Conservation (phyloP, 2,329 filamentous ascomycete genomes). For the Pseudogymnoascus sp. region DNA sequence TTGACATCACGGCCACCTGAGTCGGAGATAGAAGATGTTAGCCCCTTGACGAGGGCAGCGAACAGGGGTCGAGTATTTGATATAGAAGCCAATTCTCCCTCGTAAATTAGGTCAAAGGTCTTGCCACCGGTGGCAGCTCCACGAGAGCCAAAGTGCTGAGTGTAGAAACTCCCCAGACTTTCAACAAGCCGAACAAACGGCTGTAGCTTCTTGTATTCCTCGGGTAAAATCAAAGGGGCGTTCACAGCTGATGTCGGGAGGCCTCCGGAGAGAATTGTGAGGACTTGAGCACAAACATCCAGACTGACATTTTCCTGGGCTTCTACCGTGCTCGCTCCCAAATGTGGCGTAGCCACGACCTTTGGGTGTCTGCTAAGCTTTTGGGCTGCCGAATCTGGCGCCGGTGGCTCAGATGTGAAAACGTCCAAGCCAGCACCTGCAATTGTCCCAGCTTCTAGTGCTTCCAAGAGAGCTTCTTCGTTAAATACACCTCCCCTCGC, state of each 20-base stretch:
- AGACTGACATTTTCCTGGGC: slow-evolving; percentile 79
- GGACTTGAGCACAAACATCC: slow-evolving; percentile 75
- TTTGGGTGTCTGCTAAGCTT: slow-evolving; percentile 61
- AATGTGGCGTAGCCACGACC: slow-evolving; percentile 72
- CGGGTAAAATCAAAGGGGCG: slow-evolving; percentile 71
- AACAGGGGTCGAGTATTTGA: slow-evolving; percentile 73
- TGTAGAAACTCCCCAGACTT: slow-evolving; percentile 73
- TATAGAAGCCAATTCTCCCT: slow-evolving; percentile 65
- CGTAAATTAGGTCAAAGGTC: slow-evolving; percentile 70
- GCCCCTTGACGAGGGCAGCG: slow-evolving; percentile 70
- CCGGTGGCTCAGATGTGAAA: slow-evolving; percentile 68
- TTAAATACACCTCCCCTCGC: slow-evolving; percentile 76
- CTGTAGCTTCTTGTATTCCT: slow-evolving; percentile 71
- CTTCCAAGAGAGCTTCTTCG: slow-evolving; percentile 64
- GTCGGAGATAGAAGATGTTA: slow-evolving; percentile 63
- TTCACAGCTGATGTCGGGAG: slow-evolving; percentile 74
- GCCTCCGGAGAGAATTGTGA: slow-evolving; percentile 65
- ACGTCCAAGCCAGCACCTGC: slow-evolving; percentile 75
- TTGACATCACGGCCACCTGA: slow-evolving; percentile 65
- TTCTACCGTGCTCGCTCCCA: slow-evolving; percentile 74
- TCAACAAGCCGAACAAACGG: slow-evolving; percentile 72
- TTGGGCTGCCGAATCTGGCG: slow-evolving; percentile 52
- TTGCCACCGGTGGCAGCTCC: slow-evolving; percentile 47
- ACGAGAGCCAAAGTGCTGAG: slow-evolving; percentile 58
- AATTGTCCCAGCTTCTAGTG: slow-evolving; percentile 64